These are phyloP conservation scores for Verticillium longisporum DNA, from an alignment of 2,329 filamentous ascomycete genomes.

Conservation along the genomic window DNA sequence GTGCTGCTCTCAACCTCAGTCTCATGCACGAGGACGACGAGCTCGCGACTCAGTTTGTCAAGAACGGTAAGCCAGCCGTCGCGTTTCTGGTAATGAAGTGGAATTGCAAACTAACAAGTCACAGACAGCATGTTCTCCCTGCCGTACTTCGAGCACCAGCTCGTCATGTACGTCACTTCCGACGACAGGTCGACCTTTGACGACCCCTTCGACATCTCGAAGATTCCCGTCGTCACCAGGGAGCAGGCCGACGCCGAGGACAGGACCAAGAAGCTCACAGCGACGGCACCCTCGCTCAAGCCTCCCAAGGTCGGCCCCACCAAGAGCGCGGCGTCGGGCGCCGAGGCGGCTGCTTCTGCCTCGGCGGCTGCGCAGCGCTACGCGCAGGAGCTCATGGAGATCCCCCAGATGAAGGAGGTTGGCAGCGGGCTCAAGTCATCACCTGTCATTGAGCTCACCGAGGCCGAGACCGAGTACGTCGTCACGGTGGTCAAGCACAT, in stretches of 20 bases:
- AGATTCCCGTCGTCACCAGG: constrained; percentile 86
- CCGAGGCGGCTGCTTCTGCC: constrained; percentile 69
- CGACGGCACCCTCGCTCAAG: constrained; percentile 87
- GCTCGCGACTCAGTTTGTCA: constrained; percentile 79
- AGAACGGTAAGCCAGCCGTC: constrained; percentile 54
- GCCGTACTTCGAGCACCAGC: constrained; percentile 90
- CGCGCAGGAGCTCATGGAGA: constrained; percentile 75
- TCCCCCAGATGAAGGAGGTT: constrained; percentile 87
- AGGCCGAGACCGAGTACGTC: constrained; percentile 96
- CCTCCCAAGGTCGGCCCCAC: constrained; percentile 74
- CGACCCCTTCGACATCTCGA: constrained; percentile 80
- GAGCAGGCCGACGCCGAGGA: constrained; percentile 96
- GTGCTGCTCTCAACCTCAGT: constrained; percentile 84
- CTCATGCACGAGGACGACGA: constrained; percentile 91
- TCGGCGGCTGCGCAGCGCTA: constrained; percentile 83
- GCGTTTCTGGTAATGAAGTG: background rate
- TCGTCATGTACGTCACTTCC: constrained; percentile 95
- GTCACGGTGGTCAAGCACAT: constrained; percentile 92
- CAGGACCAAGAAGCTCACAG: constrained; percentile 93
- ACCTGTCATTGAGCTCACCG: constrained; percentile 77
- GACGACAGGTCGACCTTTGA: constrained; percentile 82
- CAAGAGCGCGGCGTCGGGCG: constrained; percentile 62
- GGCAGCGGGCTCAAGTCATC: constrained; percentile 91
- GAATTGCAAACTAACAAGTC: background rate
- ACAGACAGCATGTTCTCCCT: constrained; percentile 91